Conservation (phyloP, 129 eudicot species). For the Apium graveolens region DNA sequence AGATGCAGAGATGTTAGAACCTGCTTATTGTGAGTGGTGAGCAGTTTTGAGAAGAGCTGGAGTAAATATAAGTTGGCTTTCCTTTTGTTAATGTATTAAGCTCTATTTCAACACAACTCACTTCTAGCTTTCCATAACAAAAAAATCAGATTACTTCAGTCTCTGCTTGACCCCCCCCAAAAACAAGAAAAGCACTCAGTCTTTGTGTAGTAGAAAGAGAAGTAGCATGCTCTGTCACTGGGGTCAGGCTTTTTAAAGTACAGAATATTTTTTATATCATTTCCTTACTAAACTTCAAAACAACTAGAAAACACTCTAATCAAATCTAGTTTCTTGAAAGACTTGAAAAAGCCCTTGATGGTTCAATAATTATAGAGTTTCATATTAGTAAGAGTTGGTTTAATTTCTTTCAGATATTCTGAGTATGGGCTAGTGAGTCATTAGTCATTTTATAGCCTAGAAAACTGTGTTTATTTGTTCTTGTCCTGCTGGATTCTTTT, state of each 20-base stretch:
- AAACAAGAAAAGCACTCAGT: constrained; percentile 27
- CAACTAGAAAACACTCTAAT: not conserved
- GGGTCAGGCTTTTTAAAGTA: constrained; percentile 34
- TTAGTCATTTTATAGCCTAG: constrained; percentile 41
- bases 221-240: constrained; percentile 67
- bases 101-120: constrained; percentile 12
- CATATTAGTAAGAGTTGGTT: not conserved
- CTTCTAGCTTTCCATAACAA: constrained; percentile 18
- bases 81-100: constrained; percentile 18
- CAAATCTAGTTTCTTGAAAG: not conserved
- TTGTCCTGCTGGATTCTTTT: constrained; percentile 32
- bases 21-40: constrained; percentile 7
- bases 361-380: constrained; percentile 2
- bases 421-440: constrained; percentile 31
- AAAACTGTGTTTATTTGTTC: constrained; percentile 23
- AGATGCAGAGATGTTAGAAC: constrained; percentile 5
- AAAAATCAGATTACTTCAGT: constrained; percentile 21
- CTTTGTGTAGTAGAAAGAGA: constrained; percentile 47
- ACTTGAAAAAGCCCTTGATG: not conserved
- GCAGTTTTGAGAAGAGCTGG: constrained; percentile 1
- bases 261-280: constrained; percentile 10
- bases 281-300: constrained; percentile 4
- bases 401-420: not conserved
- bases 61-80: constrained; percentile 14
- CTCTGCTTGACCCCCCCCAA: constrained; percentile 27